A percentile compares a stretch with the other conserved stretches of the same genome.
Conservation (phyloP, 1,284 basidiomycete species). For the Pseudozyma sp. region DNA sequence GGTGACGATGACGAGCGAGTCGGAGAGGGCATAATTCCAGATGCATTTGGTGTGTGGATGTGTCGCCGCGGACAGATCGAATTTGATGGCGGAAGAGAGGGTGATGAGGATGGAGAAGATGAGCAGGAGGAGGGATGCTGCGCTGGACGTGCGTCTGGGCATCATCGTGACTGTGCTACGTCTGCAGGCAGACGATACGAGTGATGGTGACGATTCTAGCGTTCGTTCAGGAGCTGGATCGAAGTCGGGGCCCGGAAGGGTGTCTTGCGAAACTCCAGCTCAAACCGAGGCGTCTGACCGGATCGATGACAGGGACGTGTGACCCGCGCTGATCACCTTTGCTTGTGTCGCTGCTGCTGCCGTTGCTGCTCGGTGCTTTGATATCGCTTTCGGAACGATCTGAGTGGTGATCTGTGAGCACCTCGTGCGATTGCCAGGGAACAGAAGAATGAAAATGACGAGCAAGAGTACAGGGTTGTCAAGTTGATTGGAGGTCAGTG, state of each 20-base stretch:
- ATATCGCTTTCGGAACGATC: too few relatives aligned
- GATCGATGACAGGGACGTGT: too few relatives aligned
- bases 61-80: slow-evolving; percentile 54
- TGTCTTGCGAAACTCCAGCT: too few relatives aligned
- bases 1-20: slow-evolving; percentile 77
- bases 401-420: not conserved
- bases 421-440: not conserved
- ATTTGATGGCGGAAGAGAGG: slow-evolving; percentile 57
- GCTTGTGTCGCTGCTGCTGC: too few relatives aligned
- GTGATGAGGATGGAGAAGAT: slow-evolving; percentile 10
- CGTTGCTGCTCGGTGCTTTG: too few relatives aligned
- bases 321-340: too few relatives aligned
- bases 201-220: too few relatives aligned
- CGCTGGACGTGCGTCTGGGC: not conserved
- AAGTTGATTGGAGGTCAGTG: slow-evolving; percentile 6
- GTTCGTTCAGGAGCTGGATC: too few relatives aligned
- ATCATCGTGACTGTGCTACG: not conserved
- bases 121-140: slow-evolving; percentile 12
- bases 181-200: too few relatives aligned
- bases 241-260: too few relatives aligned
- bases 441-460: not conserved
- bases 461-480: not conserved
- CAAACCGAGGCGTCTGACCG: too few relatives aligned
- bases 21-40: slow-evolving; percentile 68
- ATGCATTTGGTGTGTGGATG: slow-evolving; percentile 61